Evolutionary conservation across 441 rosid genomes (phyloP), one percentile per base, ranked within the genome.

Genomic region (Populus hybrid): DNA sequence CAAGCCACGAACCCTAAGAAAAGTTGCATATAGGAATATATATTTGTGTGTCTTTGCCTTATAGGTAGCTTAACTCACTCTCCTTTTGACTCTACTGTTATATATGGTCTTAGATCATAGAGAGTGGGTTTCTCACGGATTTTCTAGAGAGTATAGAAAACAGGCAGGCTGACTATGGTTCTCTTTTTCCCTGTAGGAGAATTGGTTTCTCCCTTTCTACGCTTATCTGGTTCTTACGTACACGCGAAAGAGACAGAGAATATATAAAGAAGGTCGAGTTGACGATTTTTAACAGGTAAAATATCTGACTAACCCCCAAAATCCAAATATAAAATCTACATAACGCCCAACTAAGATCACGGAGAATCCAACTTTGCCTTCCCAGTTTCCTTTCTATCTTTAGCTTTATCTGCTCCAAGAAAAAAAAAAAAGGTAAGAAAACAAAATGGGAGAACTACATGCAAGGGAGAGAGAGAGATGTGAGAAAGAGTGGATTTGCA

Each of bases 311-410:
- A 30, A 30, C 4, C 32, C 32, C 32, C 32, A 64, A 35, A 65
- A 16, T 54, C 21, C 21, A 54, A 54, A 54, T 16, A 18, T 54
- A 77, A 68, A 81, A 50, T 82, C 6, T 73, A 81, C 64, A 83
- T 74, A 82, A 82, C 76, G 78, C 81, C 54, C 76, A 83, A 77
- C 72, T 73, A 81, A 80, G 78, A 79, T 83, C 78, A 35, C 77
- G 76, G 82, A 81, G 75, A 75, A 68, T 85, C 78, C 78, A 78
- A 69, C 75, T 70, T 73, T 76, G 68, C 79, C 77, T 79, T 77
- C 74, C 64, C 61, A 54, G 61, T 79, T 73, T 68, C 65, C 67
- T 21, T 61, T 77, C 78, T 71, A 14, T 34, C 77, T 75, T 64
- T 59, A 9, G 68, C 79, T 69, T 42, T 77, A 42, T 71, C 85